Percentiles rank a stretch among this genome's conserved stretches.
Conservation (phyloP, 2,329 filamentous ascomycete genomes). For the Cladosporium colombiae region DNA sequence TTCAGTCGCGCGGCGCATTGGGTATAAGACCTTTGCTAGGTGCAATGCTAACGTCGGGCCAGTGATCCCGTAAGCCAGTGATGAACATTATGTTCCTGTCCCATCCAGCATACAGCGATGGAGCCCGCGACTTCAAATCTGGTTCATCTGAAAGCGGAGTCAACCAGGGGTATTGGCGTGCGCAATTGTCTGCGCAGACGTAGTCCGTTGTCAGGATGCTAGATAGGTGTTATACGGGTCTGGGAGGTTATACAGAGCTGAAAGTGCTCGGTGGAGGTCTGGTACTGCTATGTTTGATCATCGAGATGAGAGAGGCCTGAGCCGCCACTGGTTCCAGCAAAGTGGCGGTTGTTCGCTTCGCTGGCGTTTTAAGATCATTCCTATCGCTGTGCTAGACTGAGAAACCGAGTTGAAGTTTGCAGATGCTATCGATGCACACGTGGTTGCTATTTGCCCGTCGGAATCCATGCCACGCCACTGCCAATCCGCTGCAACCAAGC, state of each 20-base stretch:
- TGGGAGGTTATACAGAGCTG: conserved; percentile 26
- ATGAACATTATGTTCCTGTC: conserved; percentile 28
- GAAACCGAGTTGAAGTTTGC: neutral
- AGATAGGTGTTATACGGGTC: conserved; percentile 26
- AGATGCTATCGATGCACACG: neutral
- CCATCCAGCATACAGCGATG: conserved; percentile 27
- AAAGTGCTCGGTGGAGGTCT: conserved; percentile 28
- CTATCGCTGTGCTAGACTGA: neutral
- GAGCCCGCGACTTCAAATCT: conserved; percentile 20
- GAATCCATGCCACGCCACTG: conserved; percentile 28
- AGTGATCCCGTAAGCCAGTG: conserved; percentile 26
- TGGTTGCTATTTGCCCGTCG: neutral
- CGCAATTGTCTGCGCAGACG: conserved; percentile 22
- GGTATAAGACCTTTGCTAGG: conserved; percentile 20
- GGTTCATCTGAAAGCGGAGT: conserved; percentile 10
- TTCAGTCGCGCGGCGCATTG: conserved; percentile 22
- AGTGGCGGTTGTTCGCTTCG: conserved; percentile 25
- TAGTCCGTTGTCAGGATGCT: conserved; percentile 20
- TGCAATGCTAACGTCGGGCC: conserved; percentile 24
- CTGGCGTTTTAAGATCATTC: conserved; percentile 24
- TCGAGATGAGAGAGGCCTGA: conserved; percentile 10
- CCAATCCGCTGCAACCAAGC: conserved; percentile 7
- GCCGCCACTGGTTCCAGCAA: neutral
- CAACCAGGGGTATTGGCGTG: conserved; percentile 22
- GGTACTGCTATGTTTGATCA: conserved; percentile 25